phyloP scores from a whole-genome alignment of 371 early-diverging fungal species.

The Rhizomucor pusillus region DNA sequence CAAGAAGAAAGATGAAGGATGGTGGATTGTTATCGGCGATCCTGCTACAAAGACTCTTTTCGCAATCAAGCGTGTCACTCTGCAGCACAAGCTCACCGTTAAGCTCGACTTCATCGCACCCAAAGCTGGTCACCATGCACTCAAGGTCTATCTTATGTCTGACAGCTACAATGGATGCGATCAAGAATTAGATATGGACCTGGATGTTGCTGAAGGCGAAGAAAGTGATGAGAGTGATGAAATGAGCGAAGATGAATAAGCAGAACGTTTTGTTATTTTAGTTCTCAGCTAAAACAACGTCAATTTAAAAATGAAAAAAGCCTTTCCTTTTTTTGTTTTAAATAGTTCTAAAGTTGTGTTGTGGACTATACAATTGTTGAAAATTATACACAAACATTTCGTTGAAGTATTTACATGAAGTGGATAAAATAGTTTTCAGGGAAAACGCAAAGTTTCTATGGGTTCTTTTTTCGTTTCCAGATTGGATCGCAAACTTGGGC shows the following conservation, averaged over 20 bases:
- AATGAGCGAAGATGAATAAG: constrained; percentile 4
- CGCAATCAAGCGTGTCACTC: constrained; percentile 86
- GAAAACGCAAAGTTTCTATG: too few species aligned
- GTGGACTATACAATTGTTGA: too few species aligned
- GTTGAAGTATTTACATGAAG: too few species aligned
- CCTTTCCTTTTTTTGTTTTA: too few species aligned
- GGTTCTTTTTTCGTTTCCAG: constrained; percentile 28
- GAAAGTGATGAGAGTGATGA: constrained; percentile 23
- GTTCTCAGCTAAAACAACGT: too few species aligned
- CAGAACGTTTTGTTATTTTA: background rate
- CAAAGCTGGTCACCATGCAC: constrained; percentile 61
- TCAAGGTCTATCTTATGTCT: constrained; percentile 89
- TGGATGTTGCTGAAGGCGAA: constrained; percentile 67
- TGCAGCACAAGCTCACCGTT: constrained; percentile 65
- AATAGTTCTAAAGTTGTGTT: too few species aligned
- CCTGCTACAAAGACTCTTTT: constrained; percentile 72
- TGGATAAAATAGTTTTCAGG: too few species aligned
- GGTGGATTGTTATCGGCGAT: constrained; percentile 96
- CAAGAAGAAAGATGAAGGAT: constrained; percentile 87
- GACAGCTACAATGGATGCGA: constrained; percentile 93
- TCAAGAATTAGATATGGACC: constrained; percentile 86
- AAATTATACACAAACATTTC: too few species aligned
- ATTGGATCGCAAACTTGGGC: constrained; percentile 82
- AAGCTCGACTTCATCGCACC: constrained; percentile 85
- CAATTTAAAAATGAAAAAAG: too few species aligned